phyloP scores from a whole-genome alignment of 2,329 filamentous ascomycete genomes.

The Aureobasidium vineae region DNA sequence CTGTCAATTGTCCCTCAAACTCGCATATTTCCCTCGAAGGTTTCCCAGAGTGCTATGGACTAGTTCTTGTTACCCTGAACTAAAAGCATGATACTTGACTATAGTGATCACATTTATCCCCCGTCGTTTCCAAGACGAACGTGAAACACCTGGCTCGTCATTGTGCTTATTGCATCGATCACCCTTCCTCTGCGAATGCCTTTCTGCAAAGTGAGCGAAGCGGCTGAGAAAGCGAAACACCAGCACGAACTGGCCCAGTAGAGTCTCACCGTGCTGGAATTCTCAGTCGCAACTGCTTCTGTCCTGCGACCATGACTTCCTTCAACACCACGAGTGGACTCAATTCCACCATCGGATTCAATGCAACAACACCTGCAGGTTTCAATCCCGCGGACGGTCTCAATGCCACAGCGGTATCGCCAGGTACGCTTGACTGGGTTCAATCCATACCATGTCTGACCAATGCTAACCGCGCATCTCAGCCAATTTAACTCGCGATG shows the following conservation, averaged over 20 bases:
- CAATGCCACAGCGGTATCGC: not conserved
- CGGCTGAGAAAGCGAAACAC: conserved; percentile 1
- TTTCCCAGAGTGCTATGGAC: not conserved
- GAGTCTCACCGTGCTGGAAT: not conserved
- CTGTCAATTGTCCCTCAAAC: conserved; percentile 12
- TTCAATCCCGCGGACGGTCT: not conserved
- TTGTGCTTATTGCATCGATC: not conserved
- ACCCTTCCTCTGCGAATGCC: conserved; percentile 5
- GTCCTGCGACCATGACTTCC: not conserved
- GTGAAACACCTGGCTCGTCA: not conserved
- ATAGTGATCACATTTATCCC: conserved; percentile 3
- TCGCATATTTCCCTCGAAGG: not conserved
- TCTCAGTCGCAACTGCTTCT: conserved; percentile 1
- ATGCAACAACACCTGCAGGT: not conserved
- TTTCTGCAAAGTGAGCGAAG: not conserved
- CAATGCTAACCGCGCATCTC: not conserved
- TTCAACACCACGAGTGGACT: not conserved
- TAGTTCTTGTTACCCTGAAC: not conserved
- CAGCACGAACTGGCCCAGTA: not conserved
- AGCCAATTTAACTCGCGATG: not conserved
- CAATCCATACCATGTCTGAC: not conserved
- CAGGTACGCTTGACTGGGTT: not conserved
- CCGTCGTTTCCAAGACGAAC: not conserved
- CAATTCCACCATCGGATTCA: not conserved
- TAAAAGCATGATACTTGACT: conserved; percentile 5